Evolutionary conservation across 495 filamentous ascomycete genomes (phyloP), one percentile per base, ranked within the genome.

Genomic region (Penicillium bovifimosum): DNA sequence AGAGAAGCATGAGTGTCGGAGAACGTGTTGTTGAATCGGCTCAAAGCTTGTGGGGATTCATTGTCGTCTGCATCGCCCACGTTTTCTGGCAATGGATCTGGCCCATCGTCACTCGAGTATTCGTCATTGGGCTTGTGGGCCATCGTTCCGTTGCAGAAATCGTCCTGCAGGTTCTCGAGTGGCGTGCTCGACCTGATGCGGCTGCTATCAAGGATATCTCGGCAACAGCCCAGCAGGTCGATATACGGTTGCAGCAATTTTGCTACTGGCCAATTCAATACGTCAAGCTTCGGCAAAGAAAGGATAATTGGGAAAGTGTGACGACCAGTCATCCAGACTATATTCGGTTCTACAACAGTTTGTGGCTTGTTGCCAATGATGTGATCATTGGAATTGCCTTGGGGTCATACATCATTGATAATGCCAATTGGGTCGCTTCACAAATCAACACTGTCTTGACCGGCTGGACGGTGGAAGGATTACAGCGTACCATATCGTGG

Each of bases 181-280:
- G 90, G 90, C 82, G 95, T 45, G 79, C 86, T 34, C 80, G 82
- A 33, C 88, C 90, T 4, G 82, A 86, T 52, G 84, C 86, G 42
- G 86, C 88, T 31, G 93, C 95, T 13, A 68, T 97, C 50, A 97
- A 96, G 60, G 93, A 99, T 67, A 83, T 96, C 11, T 96, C 91
- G 32, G 93, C 93, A 10, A 96, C 92, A 2, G 95, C 93, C n/a
- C 93, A 97, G 65, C 93, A 99, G 66, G 85, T 97, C 31, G 93
- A 99, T 70, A 96, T 99, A 59, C 88, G 93, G 4, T 79, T 99
- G 14, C 91, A 96, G 64, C 93, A 99, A 62, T 97, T 97, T 67
- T 97, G 93, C 70, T 99, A 97, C 66, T 97, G 91, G 92, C 95
- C 92, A 5, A 89, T 95, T 62, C 92, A 97, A 66, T 96, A 98